phyloP scores from a whole-genome alignment of 108 stramenopile species.

The Discostella stelligeroides region DNA sequence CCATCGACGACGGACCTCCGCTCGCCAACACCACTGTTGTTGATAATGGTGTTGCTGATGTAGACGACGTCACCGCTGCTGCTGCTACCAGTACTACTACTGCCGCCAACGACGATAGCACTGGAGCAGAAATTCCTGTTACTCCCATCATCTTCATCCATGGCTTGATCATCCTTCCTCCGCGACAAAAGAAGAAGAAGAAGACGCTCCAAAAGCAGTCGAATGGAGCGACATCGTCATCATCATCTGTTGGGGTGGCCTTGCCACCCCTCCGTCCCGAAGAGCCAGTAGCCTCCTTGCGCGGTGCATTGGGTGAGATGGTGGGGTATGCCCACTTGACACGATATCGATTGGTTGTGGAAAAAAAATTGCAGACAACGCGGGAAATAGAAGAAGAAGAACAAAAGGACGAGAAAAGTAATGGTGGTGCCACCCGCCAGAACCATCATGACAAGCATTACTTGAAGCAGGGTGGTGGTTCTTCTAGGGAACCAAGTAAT shows the following conservation, averaged over 20 bases:
- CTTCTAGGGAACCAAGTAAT: not conserved
- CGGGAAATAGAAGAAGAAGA: slow-evolving; percentile 3
- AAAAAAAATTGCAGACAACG: slow-evolving; percentile 14
- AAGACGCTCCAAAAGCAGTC: not conserved
- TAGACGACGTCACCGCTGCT: not conserved
- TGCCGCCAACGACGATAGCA: too few relatives aligned
- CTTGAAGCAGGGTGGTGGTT: too few relatives aligned
- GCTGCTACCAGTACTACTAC: not conserved
- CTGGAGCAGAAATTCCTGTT: not conserved
- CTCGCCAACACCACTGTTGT: too few relatives aligned
- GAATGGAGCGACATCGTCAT: too few relatives aligned
- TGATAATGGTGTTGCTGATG: not conserved
- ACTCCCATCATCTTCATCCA: slow-evolving; percentile 45
- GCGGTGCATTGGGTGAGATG: slow-evolving; percentile 71
- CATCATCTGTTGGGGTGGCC: too few relatives aligned
- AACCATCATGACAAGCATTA: not conserved
- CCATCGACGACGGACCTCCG: too few relatives aligned
- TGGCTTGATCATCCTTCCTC: slow-evolving; percentile 69
- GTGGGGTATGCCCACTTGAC: slow-evolving; percentile 77
- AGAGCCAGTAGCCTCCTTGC: slow-evolving; percentile 75
- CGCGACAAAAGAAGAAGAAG: slow-evolving; percentile 54
- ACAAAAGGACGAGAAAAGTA: not conserved
- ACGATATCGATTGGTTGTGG: slow-evolving; percentile 74
- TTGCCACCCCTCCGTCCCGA: slow-evolving; percentile 82
- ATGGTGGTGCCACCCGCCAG: not conserved